Conservation (phyloP, 768 basidiomycete genomes). For the Crepidotus variabilis region DNA sequence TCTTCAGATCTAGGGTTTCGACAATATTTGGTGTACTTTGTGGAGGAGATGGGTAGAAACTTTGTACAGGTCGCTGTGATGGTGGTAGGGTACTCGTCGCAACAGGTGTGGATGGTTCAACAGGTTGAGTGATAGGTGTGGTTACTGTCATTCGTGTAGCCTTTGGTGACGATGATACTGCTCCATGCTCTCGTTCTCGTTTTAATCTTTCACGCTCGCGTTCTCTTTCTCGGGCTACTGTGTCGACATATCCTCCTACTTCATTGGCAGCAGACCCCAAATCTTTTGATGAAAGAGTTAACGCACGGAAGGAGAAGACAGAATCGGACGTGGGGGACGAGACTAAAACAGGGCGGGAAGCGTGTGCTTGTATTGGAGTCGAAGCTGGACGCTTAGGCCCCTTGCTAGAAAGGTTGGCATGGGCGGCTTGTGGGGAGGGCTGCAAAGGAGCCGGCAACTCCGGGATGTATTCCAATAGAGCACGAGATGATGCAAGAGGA, state of each 20-base stretch:
- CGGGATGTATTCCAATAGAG: slow-evolving; percentile 51
- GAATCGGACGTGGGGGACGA: slow-evolving; percentile 24
- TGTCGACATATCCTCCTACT: slow-evolving; percentile 70
- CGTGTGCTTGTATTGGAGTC: slow-evolving; percentile 4
- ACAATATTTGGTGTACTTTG: slow-evolving; percentile 35
- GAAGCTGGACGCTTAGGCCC: not conserved
- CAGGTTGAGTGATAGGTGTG: slow-evolving; percentile 21
- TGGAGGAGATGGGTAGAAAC: slow-evolving; percentile 64
- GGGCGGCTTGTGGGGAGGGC: slow-evolving; percentile 38
- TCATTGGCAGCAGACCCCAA: slow-evolving; percentile 54
- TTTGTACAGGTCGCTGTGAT: slow-evolving; percentile 24
- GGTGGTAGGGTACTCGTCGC: slow-evolving; percentile 8
- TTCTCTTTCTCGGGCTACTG: slow-evolving; percentile 72
- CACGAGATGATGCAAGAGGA: slow-evolving; percentile 29
- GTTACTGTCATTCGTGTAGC: slow-evolving; percentile 24
- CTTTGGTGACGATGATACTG: slow-evolving; percentile 28
- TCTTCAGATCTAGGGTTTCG: slow-evolving; percentile 14
- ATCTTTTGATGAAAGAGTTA: slow-evolving; percentile 49
- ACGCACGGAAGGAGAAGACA: slow-evolving; percentile 41
- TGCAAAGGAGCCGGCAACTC: slow-evolving; percentile 64
- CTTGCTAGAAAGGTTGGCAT: slow-evolving; percentile 25
- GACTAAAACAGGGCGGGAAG: slow-evolving; percentile 25
- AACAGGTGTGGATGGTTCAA: slow-evolving; percentile 1
- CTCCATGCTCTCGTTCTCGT: slow-evolving; percentile 53
- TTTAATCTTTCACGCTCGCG: slow-evolving; percentile 72